A percentile compares a stretch with the other conserved stretches of the same genome.
Evolutionary conservation across 2,329 filamentous ascomycete genomes (phyloP).

Genomic region (Fusarium aywerte): DNA sequence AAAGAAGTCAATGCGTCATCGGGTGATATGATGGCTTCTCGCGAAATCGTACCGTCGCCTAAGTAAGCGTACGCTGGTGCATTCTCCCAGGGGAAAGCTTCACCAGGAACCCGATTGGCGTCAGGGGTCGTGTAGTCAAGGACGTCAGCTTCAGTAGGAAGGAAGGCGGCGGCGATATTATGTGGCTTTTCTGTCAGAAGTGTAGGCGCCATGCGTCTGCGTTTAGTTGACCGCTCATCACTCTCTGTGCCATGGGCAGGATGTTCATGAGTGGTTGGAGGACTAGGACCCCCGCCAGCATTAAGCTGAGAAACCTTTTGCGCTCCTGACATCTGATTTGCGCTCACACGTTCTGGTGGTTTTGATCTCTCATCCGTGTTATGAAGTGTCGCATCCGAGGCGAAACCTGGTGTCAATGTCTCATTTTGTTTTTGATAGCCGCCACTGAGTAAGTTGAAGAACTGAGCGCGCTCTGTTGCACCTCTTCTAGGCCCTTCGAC

Average conservation of each 20-base stretch:
- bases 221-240: conserved; percentile 38
- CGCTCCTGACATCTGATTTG: not conserved
- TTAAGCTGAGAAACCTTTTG: not conserved
- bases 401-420: not conserved
- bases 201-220: conserved; percentile 45
- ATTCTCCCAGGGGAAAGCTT: conserved; percentile 40
- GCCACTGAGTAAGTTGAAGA: not conserved
- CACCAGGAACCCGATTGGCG: not conserved
- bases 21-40: conserved; percentile 39
- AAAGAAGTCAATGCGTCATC: conserved; percentile 38
- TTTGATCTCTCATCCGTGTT: not conserved
- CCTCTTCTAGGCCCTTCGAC: not conserved
- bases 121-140: conserved; percentile 1
- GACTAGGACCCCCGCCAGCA: not conserved
- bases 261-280: not conserved
- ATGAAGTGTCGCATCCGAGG: not conserved
- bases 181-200: conserved; percentile 39
- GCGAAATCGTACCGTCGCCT: conserved; percentile 49
- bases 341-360: not conserved
- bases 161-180: conserved; percentile 29
- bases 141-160: conserved; percentile 44
- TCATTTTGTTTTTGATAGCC: not conserved
- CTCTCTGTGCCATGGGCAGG: not conserved
- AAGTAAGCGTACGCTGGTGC: conserved; percentile 49
- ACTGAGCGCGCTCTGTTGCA: not conserved